Conservation (phyloP, 331 rosid species). For the Quercus phellos region DNA sequence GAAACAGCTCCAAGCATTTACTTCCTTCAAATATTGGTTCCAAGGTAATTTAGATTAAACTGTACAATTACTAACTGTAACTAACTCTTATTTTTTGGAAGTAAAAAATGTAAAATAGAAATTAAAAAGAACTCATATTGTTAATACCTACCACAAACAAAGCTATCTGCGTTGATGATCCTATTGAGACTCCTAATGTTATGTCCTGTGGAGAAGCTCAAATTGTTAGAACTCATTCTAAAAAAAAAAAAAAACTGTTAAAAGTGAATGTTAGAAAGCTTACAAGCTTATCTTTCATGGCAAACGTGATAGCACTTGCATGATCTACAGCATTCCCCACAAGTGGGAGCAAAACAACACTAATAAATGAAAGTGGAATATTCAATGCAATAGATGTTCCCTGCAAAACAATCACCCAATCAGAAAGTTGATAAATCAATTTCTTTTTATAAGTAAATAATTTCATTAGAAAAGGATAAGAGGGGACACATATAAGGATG, state of each 20-base stretch:
- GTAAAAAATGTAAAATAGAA: not conserved
- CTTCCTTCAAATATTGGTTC: too few species aligned
- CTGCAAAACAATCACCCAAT: constrained; percentile 34
- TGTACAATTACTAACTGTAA: not conserved
- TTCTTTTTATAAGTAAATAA: too few species aligned
- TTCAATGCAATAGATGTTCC: constrained; percentile 66
- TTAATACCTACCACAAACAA: constrained; percentile 64
- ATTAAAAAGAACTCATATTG: constrained; percentile 4
- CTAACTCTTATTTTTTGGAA: not conserved
- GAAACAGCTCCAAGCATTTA: not conserved
- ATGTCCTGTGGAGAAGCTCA: constrained; percentile 52
- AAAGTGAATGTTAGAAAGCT: constrained; percentile 17
- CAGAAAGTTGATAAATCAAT: constrained; percentile 7
- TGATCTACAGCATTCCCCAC: constrained; percentile 95
- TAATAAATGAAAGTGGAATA: constrained; percentile 66
- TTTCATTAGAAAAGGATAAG: not conserved
- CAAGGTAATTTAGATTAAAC: too few species aligned
- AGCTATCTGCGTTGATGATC: constrained; percentile 78
- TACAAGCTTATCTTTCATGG: constrained; percentile 90
- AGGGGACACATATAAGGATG: not conserved
- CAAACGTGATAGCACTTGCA: constrained; percentile 88
- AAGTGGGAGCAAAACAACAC: constrained; percentile 84
- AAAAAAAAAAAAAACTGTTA: not conserved
- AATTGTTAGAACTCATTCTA: not conserved
- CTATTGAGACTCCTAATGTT: constrained; percentile 82